These are phyloP conservation scores for Hirschioporus abietinus DNA, from an alignment of 768 basidiomycete species.

Conservation along the genomic window DNA sequence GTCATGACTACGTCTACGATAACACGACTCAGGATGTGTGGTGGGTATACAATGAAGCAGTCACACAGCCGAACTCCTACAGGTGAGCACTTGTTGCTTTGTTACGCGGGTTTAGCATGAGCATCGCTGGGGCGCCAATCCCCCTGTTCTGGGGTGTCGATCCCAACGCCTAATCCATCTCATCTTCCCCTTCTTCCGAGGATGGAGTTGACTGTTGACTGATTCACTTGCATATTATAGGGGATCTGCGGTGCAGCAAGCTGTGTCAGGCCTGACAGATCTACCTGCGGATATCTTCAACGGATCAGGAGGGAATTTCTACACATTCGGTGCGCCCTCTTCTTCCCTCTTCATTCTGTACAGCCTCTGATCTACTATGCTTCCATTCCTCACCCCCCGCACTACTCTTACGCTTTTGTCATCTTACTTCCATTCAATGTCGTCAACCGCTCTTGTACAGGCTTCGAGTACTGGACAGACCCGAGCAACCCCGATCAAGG, in stretches of 20 bases:
- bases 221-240: conserved; percentile 14
- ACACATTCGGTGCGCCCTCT: conserved; percentile 38
- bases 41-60: conserved; percentile 29
- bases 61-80: conserved; percentile 32
- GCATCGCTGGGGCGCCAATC: too few relatives aligned
- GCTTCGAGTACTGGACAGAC: conserved; percentile 74
- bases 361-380: background rate
- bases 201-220: background rate
- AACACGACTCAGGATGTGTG: conserved; percentile 30
- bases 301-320: conserved; percentile 47
- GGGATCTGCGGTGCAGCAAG: conserved; percentile 55
- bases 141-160: too few relatives aligned
- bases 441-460: conserved; percentile 21
- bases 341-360: background rate
- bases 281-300: conserved; percentile 52
- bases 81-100: conserved; percentile 17
- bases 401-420: too few relatives aligned
- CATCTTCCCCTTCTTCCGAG: background rate
- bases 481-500: conserved; percentile 48
- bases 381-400: too few relatives aligned
- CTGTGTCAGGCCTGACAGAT: conserved; percentile 41
- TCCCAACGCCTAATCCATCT: too few relatives aligned
- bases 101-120: too few relatives aligned
- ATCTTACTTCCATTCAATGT: background rate
- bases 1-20: conserved; percentile 36